These are phyloP conservation scores for Vachellia pachyceras DNA, from an alignment of 306 rosid genomes.

Conservation along the genomic window DNA sequence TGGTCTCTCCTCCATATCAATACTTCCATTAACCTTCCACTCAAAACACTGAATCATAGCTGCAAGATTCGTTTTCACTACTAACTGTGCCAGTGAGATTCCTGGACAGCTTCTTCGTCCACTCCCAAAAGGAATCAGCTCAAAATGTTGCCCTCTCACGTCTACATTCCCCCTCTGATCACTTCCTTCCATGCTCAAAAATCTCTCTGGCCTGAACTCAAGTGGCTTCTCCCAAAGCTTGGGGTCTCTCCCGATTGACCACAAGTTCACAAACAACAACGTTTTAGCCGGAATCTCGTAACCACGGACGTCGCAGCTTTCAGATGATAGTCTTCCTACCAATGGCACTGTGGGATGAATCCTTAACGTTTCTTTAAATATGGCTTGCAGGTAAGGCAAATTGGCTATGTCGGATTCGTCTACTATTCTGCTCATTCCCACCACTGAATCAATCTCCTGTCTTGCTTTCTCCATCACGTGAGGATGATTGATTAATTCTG, in stretches of 20 bases:
- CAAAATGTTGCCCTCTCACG: constrained; percentile 58
- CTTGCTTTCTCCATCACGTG: constrained; percentile 64
- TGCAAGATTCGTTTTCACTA: constrained; percentile 52
- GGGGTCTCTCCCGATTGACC: constrained; percentile 76
- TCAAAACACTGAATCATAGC: constrained; percentile 68
- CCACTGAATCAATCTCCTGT: constrained; percentile 57
- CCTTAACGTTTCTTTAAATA: constrained; percentile 79
- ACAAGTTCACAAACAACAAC: constrained; percentile 53
- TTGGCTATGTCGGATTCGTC: constrained; percentile 63
- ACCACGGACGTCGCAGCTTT: constrained; percentile 43
- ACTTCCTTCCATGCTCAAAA: constrained; percentile 37
- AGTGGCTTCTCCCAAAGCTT: constrained; percentile 63
- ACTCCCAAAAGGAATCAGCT: constrained; percentile 61
- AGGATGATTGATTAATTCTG: constrained; percentile 67
- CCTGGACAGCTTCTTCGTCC: constrained; percentile 68
- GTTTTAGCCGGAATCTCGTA: constrained; percentile 66
- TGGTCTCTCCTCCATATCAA: constrained; percentile 52
- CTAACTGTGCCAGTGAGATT: constrained; percentile 50
- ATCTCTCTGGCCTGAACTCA: constrained; percentile 72
- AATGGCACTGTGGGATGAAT: constrained; percentile 71
- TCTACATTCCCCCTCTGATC: constrained; percentile 45
- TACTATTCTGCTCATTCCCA: constrained; percentile 47
- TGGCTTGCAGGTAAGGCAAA: constrained; percentile 66
- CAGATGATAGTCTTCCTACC: constrained; percentile 52
- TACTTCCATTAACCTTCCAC: constrained; percentile 45